Base-by-base conservation (phyloP, 768 basidiomycete species). In the Sutorius australiensis region DNA sequence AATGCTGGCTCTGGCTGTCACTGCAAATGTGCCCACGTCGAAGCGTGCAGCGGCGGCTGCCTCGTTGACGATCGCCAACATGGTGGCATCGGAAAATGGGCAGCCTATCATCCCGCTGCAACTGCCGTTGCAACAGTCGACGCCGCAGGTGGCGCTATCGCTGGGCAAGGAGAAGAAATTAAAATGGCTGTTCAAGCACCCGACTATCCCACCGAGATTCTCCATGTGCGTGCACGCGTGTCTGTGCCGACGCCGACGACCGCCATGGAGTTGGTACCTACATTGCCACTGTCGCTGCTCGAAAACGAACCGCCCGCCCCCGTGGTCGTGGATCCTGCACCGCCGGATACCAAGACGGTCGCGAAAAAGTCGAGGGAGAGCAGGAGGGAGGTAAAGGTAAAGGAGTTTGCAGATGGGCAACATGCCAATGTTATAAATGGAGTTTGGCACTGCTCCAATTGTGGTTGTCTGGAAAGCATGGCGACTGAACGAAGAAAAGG, bases 371-470 rank as follows among this genome's bases (percentile, higher is more conserved):
- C 76, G 21, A 87, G 86, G 70, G 90, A 91, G 67, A 75, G 82
- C 13, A 89, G 90, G 71, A 73, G 86, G 32, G 88, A 90, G 63
- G 89, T 89, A 19, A 92, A 91, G 68, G 87, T 89, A 67, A 85
- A 78, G 64, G 89, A 89, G 68, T 89, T 84, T 64, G 84, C 84
- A 37, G 86, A 92, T 61, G 87, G 89, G 8, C 88, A 90, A 64
- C 89, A 89, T 62, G 77, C 85, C 36, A 89, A 92, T 65, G 77
- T 81, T 61, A 87, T 93, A 65, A 75, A 93, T 59, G 92, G 90
- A 1, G 78, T 89, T 5, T 97, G 94, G 94, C 91, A 93, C 72
- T 98, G 94, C 66, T 92, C 91, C 17, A 95, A 93, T 64, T 97
- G 92, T 61, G 94, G 94, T 6, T 89, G 89, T 65, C 94, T 94